A percentile compares a stretch with the other conserved stretches of the same genome.
Conservation (phyloP, 768 basidiomycete species). For the Naganishia onofrii region DNA sequence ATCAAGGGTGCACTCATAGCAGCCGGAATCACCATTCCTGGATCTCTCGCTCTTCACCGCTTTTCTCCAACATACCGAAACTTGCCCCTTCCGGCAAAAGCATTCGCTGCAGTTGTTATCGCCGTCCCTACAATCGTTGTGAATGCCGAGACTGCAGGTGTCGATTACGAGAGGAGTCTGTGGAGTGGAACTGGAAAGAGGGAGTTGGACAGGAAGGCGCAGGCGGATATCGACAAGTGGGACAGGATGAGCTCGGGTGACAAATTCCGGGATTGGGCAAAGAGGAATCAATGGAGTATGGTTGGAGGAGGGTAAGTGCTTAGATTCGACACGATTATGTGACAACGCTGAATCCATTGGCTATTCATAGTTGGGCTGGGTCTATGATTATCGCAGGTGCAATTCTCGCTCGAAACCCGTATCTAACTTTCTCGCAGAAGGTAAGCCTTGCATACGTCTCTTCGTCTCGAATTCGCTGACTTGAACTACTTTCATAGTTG, state of each 20-base stretch:
- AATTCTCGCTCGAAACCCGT: conserved; percentile 41
- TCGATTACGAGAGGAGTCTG: conserved; percentile 42
- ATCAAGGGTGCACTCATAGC: conserved; percentile 39
- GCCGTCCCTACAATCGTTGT: conserved; percentile 43
- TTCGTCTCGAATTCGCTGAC: not conserved
- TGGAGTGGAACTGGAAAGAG: conserved; percentile 40
- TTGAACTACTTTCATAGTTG: conserved; percentile 32
- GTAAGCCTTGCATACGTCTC: conserved; percentile 31
- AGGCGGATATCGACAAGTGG: conserved; percentile 39
- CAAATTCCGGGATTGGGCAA: conserved; percentile 45
- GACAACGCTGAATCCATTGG: not conserved
- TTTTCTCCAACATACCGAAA: conserved; percentile 37
- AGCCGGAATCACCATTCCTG: conserved; percentile 37
- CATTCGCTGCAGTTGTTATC: conserved; percentile 41
- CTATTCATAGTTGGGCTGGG: conserved; percentile 44
- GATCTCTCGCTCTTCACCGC: conserved; percentile 36
- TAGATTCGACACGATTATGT: not conserved
- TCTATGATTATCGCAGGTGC: conserved; percentile 43
- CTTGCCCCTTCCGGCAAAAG: conserved; percentile 45
- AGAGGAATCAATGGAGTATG: conserved; percentile 44
- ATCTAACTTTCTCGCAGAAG: conserved; percentile 47
- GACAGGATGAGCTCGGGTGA: conserved; percentile 35
- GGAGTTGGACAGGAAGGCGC: conserved; percentile 32
- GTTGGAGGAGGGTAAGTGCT: conserved; percentile 45
- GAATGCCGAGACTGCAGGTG: conserved; percentile 48